Conservation (phyloP, 202 grass and related monocot species). For the Setaria italica region DNA sequence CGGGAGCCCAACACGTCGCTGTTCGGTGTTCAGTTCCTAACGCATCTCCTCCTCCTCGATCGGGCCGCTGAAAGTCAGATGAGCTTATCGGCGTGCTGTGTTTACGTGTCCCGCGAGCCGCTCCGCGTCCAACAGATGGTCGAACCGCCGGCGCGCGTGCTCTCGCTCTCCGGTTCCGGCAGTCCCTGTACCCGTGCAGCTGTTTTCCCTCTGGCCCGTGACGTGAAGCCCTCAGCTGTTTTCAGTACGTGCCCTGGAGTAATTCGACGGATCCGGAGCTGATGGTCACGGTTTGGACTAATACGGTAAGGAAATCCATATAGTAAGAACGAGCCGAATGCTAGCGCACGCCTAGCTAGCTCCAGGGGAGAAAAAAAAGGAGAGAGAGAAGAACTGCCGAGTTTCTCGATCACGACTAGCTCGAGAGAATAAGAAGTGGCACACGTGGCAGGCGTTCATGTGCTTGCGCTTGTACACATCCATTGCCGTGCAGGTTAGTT, state of each 20-base stretch:
- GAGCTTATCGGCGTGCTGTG: conserved; percentile 39
- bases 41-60: background rate
- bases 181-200: background rate
- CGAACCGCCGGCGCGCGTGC: background rate
- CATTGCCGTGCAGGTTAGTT: background rate
- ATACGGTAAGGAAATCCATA: background rate
- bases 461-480: background rate
- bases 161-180: background rate
- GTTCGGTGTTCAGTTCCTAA: background rate
- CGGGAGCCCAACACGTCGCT: conserved; percentile 2
- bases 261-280: background rate
- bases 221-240: background rate
- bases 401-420: background rate
- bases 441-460: background rate
- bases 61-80: conserved; percentile 12
- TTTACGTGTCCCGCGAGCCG: conserved; percentile 39
- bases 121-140: conserved; percentile 15
- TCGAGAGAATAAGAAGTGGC: background rate
- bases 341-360: background rate
- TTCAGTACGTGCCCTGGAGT: background rate
- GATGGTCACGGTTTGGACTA: background rate
- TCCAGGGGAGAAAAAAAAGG: background rate
- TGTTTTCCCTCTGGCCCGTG: background rate
- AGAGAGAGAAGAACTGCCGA: background rate
- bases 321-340: background rate